These are phyloP conservation scores for Septoria linicola DNA, from an alignment of 2,329 filamentous ascomycete genomes.

Conservation along the genomic window DNA sequence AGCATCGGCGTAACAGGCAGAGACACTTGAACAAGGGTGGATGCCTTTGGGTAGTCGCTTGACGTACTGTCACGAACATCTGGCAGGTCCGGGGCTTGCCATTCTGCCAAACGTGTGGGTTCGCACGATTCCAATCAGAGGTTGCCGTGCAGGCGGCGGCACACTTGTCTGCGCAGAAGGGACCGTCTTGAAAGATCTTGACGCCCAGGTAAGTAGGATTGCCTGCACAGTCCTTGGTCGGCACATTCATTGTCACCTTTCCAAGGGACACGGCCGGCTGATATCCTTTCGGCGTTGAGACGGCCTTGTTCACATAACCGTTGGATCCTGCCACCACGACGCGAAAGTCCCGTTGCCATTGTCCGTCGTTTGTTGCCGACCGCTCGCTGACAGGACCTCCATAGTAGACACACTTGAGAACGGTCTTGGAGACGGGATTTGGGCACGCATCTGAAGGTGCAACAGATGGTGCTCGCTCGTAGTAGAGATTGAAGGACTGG, in stretches of 20 bases:
- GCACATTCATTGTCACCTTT: not conserved
- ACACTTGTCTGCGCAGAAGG: not conserved
- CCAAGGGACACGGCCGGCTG: not conserved
- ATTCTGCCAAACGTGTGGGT: not conserved
- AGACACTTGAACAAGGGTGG: no score
- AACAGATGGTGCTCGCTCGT: not conserved
- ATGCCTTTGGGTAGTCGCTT: no score
- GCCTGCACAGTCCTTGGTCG: not conserved
- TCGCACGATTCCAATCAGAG: not conserved
- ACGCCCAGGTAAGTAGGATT: not conserved
- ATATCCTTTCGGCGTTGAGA: not conserved
- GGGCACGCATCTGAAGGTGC: conserved; percentile 1
- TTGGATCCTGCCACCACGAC: conserved; percentile 28
- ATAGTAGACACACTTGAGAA: conserved; percentile 27
- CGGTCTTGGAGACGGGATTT: conserved; percentile 20
- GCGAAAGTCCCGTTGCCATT: conserved; percentile 26
- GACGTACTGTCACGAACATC: not conserved
- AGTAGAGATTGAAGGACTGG: not conserved
- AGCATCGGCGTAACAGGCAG: no score
- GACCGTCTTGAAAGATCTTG: not conserved
- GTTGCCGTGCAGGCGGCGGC: not conserved
- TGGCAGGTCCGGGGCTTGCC: not conserved
- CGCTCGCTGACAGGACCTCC: conserved; percentile 15
- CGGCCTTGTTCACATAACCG: conserved; percentile 12
- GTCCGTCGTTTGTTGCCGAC: conserved; percentile 24